Conservation (phyloP, 129 eudicot genomes). For the Solidago caesia region DNA sequence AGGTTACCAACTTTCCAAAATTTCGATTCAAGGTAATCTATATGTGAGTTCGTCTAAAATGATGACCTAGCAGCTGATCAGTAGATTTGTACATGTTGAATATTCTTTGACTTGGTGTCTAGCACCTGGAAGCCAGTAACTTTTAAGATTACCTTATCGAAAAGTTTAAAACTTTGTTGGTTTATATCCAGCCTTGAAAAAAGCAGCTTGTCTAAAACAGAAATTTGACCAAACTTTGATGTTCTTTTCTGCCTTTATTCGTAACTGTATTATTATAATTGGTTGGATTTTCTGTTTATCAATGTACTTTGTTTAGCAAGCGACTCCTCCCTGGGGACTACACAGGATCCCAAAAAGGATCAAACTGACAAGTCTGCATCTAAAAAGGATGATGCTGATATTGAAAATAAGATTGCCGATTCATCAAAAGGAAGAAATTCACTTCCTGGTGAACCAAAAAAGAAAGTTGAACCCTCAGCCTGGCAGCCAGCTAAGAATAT, state of each 20-base stretch:
- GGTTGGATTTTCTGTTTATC: conserved; percentile 12
- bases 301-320: conserved; percentile 8
- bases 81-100: not conserved
- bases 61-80: not conserved
- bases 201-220: not conserved
- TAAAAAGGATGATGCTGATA: conserved; percentile 24
- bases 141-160: too few relatives aligned
- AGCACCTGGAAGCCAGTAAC: not conserved
- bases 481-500: conserved; percentile 18
- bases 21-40: not conserved
- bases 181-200: not conserved
- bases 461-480: conserved; percentile 21
- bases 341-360: conserved; percentile 19
- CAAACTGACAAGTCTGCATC: conserved; percentile 13
- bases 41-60: not conserved
- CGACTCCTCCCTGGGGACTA: conserved; percentile 19
- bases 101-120: not conserved
- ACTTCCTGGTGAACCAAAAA: conserved; percentile 15
- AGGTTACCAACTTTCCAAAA: not conserved
- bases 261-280: conserved; percentile 1
- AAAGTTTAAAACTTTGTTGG: not conserved
- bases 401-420: not conserved
- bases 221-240: not conserved
- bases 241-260: not conserved
- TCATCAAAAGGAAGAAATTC: conserved; percentile 21